phyloP scores from a whole-genome alignment of 768 basidiomycete species.

The Lactarius sp. region DNA sequence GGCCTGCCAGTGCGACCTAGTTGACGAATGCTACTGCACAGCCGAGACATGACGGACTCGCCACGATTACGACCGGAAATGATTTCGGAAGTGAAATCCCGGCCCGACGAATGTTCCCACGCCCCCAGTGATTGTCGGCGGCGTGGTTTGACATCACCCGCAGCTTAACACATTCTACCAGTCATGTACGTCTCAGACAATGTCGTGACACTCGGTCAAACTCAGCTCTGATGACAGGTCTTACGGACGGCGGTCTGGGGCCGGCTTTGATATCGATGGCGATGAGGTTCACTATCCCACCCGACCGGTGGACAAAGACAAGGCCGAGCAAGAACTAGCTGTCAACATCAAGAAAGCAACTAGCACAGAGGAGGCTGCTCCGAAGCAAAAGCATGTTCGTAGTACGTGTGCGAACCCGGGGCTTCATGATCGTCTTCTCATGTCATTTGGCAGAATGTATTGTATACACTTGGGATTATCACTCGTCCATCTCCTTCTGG shows the following conservation, averaged over 20 bases:
- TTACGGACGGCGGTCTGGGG: conserved; percentile 29
- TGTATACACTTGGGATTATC: conserved; percentile 99
- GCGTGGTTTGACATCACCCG: conserved; percentile 1
- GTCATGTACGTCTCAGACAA: conserved; percentile 14
- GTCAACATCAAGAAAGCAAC: conserved; percentile 99
- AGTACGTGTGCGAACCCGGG: conserved; percentile 50
- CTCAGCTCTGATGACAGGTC: conserved; percentile 31
- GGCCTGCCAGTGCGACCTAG: conserved; percentile 4
- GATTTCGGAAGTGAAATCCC: not conserved
- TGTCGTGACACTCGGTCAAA: not conserved
- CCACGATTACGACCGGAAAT: too few species aligned
- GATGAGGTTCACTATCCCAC: conserved; percentile 90
- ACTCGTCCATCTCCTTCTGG: conserved; percentile 97
- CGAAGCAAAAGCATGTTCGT: conserved; percentile 99
- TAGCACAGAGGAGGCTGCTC: conserved; percentile 89
- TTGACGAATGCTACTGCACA: not conserved
- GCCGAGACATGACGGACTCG: conserved; percentile 5
- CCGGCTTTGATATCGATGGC: conserved; percentile 65
- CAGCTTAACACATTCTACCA: conserved; percentile 1
- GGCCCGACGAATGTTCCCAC: conserved; percentile 6
- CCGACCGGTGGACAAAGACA: conserved; percentile 97
- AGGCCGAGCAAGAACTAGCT: conserved; percentile 90
- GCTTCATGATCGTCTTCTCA: conserved; percentile 2
- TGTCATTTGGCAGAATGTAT: conserved; percentile 69
- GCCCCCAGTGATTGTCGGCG: not conserved